Percentiles rank a stretch among this genome's conserved stretches.
These are phyloP conservation scores for Urtica urens DNA, from an alignment of 306 rosid genomes.

Conservation along the genomic window DNA sequence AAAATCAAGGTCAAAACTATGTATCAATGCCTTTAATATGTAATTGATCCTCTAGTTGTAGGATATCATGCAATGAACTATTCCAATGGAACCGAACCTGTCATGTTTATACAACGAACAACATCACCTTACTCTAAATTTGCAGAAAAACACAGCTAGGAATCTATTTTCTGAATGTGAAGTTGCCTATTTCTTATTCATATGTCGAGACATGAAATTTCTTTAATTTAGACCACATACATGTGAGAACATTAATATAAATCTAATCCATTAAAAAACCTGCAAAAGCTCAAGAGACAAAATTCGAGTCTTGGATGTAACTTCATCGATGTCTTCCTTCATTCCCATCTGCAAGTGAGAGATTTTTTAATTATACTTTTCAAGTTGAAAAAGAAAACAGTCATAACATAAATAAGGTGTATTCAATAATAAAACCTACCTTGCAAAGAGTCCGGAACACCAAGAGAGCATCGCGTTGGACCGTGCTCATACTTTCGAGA, in stretches of 20 bases:
- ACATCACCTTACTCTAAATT: too few species aligned
- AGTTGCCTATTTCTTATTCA: too few species aligned
- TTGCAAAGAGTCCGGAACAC: conserved; percentile 97
- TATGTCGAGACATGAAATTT: too few species aligned
- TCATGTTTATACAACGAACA: too few species aligned
- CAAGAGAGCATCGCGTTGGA: conserved; percentile 81
- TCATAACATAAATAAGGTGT: conserved; percentile 14
- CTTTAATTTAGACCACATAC: too few species aligned
- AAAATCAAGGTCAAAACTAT: conserved; percentile 9
- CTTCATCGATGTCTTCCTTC: conserved; percentile 96
- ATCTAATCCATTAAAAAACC: conserved; percentile 33
- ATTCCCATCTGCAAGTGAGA: conserved; percentile 77
- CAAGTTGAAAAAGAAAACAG: conserved; percentile 13
- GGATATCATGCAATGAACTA: too few species aligned
- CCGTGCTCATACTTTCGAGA: conserved; percentile 84
- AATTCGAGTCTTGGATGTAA: conserved; percentile 82
- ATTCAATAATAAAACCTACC: conserved; percentile 46
- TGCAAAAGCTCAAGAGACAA: conserved; percentile 98
- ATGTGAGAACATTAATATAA: conserved; percentile 11
- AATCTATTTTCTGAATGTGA: too few species aligned
- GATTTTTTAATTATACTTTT: conserved; percentile 14
- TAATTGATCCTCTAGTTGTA: too few species aligned
- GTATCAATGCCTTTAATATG: neutral
- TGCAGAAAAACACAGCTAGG: too few species aligned
- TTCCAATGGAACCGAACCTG: too few species aligned